Base-by-base conservation (phyloP, 306 rosid genomes). In the Cucurbita argyrosperma region DNA sequence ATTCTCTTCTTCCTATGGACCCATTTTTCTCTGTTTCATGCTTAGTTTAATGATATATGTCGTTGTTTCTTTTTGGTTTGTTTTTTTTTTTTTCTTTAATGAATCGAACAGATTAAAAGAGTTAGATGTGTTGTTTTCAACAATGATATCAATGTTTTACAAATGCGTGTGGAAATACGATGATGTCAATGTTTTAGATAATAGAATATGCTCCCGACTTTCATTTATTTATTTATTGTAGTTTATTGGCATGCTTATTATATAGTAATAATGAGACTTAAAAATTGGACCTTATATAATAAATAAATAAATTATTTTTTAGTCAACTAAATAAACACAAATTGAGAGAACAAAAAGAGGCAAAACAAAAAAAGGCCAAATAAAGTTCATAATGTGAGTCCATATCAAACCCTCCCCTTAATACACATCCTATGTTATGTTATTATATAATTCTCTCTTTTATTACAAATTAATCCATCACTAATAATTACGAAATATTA, bases 141-240 rank as follows among this genome's bases (percentile, higher is more conserved):
- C 71, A 5, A 42, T 42, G 71, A 64, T 64, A 15, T 62, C 69
- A 62, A 62, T 38, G 49, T 38, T 38, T 62, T 39, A 38, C 12
- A 39, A 38, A 62, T 62, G 50, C 69, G 69, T 62, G 30, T 62
- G 14, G 47, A 62, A 62, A 62, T 38, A 39, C 69, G 69, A 62
- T 62, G 69, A 62, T 62, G 71, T 64, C 71, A 64, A 64, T 64
- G 71, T 64, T 64, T 64, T 64, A 64, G 51, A 64, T 51, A 42
- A 40, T 42, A 64, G 52, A 64, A 64, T 64, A 64, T 64, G 71
- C 71, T 64, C 18, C 0, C 0, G 16, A 42, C 16, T 16, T 39
- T 16, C 5, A 8, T 16, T 63, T 63, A 8, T 40, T 63, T 63
- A 35, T 30, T 58, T 12, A 6, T 50, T 0, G 2, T 12, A 50